These are phyloP conservation scores for Nadsonia commutata DNA, from an alignment of 1,139 yeast species.

Conservation along the genomic window DNA sequence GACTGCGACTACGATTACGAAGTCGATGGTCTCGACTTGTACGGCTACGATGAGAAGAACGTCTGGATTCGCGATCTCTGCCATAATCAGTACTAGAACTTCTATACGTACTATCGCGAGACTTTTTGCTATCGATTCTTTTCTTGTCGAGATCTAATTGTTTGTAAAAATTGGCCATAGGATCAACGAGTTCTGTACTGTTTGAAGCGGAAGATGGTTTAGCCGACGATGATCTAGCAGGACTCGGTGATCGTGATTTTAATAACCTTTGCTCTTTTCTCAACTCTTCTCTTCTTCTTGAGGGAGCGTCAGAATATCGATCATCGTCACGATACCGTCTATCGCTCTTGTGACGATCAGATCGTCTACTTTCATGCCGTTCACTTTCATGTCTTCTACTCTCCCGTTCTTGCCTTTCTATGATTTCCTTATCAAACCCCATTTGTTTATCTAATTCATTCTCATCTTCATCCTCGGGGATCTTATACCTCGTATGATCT, in stretches of 20 bases:
- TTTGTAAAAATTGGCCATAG: background rate
- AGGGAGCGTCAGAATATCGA: too few relatives aligned
- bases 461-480: slow-evolving; percentile 34
- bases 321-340: background rate
- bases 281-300: background rate
- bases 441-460: background rate
- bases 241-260: background rate
- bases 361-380: background rate
- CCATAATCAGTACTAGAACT: background rate
- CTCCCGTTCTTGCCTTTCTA: background rate
- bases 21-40: background rate
- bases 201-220: background rate
- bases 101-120: background rate
- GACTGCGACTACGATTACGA: background rate
- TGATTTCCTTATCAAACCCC: background rate
- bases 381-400: background rate
- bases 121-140: background rate
- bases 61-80: background rate
- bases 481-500: slow-evolving; percentile 60
- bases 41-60: background rate
- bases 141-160: background rate
- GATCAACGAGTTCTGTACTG: background rate
- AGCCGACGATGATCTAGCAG: background rate
- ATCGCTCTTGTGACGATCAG: too few relatives aligned
- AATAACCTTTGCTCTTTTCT: background rate